These are phyloP conservation scores for Hericium rajendrae DNA, from an alignment of 768 basidiomycete species.

Conservation along the genomic window DNA sequence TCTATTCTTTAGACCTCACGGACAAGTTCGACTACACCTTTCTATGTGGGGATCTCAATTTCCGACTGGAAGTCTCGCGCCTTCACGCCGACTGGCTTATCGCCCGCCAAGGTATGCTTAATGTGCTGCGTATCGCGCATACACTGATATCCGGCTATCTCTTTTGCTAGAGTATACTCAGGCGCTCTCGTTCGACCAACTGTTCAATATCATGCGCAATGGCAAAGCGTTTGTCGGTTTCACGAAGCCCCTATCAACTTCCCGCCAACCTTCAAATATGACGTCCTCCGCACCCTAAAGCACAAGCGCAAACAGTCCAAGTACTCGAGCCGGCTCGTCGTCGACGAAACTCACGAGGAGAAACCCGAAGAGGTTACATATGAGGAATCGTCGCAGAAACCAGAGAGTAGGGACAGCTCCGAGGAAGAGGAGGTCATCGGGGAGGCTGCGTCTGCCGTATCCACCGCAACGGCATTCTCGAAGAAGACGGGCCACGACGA, in stretches of 20 bases:
- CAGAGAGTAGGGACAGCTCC: slow-evolving; percentile 6
- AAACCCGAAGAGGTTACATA: slow-evolving; percentile 22
- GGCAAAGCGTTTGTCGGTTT: slow-evolving; percentile 69
- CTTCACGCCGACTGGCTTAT: slow-evolving; percentile 94
- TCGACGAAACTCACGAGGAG: not conserved
- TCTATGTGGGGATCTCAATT: slow-evolving; percentile 87
- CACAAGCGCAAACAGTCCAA: slow-evolving; percentile 33
- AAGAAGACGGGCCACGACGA: slow-evolving; percentile 7
- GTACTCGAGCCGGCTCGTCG: slow-evolving; percentile 5
- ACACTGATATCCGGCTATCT: not conserved
- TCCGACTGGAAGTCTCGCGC: slow-evolving; percentile 79
- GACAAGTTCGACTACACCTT: slow-evolving; percentile 88
- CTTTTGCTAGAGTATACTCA: slow-evolving; percentile 58
- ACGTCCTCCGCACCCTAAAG: slow-evolving; percentile 56
- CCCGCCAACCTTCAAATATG: slow-evolving; percentile 91
- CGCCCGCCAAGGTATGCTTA: slow-evolving; percentile 54
- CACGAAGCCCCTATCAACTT: slow-evolving; percentile 74
- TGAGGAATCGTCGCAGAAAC: slow-evolving; percentile 20
- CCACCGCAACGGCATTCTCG: slow-evolving; percentile 37
- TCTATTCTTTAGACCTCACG: slow-evolving; percentile 54
- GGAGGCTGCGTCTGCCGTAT: slow-evolving; percentile 46
- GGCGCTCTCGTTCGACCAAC: slow-evolving; percentile 86
- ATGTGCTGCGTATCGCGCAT: slow-evolving; percentile 1
- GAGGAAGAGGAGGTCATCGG: slow-evolving; percentile 32
- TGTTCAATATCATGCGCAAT: slow-evolving; percentile 66